A percentile compares a stretch with the other conserved stretches of the same genome.
These are phyloP conservation scores for Trichosanthes cucumerina DNA, from an alignment of 306 rosid genomes.

Conservation along the genomic window DNA sequence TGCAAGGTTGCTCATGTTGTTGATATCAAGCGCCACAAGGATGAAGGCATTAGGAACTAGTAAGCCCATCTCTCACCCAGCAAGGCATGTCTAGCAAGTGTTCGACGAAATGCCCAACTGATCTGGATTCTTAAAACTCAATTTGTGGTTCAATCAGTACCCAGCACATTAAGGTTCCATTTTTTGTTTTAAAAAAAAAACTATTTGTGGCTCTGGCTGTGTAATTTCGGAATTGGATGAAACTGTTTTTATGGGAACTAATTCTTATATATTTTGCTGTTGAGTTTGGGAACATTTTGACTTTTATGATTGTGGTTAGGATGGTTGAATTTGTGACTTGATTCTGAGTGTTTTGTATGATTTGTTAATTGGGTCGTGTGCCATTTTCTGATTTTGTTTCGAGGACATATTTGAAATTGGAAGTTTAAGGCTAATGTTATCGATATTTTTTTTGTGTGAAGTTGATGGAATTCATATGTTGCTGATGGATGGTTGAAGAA, in stretches of 20 bases:
- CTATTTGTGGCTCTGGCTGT: not conserved
- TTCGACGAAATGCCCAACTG: slow-evolving; percentile 5
- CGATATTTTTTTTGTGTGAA: not conserved
- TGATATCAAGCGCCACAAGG: not conserved
- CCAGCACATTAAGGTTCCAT: not conserved
- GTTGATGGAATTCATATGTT: slow-evolving; percentile 6
- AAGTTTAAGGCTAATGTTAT: not conserved
- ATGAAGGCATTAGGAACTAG: not conserved
- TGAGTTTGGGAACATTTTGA: not conserved
- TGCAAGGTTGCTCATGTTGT: not conserved
- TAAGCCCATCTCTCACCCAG: not conserved
- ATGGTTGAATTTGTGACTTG: not conserved
- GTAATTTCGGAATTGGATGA: not conserved
- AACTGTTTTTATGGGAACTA: not conserved
- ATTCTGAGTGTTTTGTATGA: not conserved
- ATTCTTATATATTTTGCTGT: not conserved
- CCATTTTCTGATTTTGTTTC: not conserved
- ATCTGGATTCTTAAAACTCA: not conserved
- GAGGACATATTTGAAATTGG: not conserved
- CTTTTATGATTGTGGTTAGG: not conserved
- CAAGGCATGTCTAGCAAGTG: not conserved
- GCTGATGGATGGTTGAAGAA: not conserved
- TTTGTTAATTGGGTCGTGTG: no score
- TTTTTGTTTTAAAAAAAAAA: no score
- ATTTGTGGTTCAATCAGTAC: not conserved